Percentiles rank a stretch among this genome's conserved stretches.
phyloP scores from a whole-genome alignment of 1,139 yeast genomes.

The Blastobotrys indianensis region DNA sequence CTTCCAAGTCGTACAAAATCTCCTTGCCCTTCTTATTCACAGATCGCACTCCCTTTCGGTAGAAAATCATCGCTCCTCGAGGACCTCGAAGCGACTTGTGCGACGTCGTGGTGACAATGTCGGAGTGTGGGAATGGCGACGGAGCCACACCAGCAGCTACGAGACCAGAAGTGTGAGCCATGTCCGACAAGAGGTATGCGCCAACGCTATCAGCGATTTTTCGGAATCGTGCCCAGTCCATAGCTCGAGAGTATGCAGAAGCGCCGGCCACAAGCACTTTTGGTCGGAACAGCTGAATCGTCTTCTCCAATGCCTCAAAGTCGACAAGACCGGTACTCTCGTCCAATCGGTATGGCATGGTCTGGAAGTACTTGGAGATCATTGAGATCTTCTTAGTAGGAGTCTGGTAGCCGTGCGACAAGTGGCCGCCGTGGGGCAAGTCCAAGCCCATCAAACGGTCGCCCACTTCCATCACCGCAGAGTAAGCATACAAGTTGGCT shows the following conservation, averaged over 20 bases:
- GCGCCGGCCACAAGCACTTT: slow-evolving; percentile 96
- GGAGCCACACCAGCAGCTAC: slow-evolving; percentile 96
- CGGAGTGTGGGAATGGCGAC: slow-evolving; percentile 93
- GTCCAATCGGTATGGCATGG: slow-evolving; percentile 96
- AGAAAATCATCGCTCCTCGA: slow-evolving; percentile 98
- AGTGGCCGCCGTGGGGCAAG: slow-evolving; percentile 96
- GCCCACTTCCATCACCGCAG: slow-evolving; percentile 89
- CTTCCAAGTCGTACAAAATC: slow-evolving; percentile 82
- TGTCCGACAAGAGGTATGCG: slow-evolving; percentile 91
- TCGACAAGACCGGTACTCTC: slow-evolving; percentile 90
- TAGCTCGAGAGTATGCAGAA: slow-evolving; percentile 91
- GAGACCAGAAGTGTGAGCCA: slow-evolving; percentile 98
- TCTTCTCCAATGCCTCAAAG: slow-evolving; percentile 88
- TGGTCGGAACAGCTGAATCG: slow-evolving; percentile 87
- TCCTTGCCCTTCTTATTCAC: slow-evolving; percentile 91
- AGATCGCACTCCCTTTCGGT: slow-evolving; percentile 92
- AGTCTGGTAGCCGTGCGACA: slow-evolving; percentile 97
- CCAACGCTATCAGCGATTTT: slow-evolving; percentile 95
- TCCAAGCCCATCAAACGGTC: slow-evolving; percentile 97
- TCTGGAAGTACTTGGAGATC: slow-evolving; percentile 92
- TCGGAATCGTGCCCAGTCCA: slow-evolving; percentile 94
- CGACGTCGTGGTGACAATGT: slow-evolving; percentile 95
- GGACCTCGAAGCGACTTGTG: slow-evolving; percentile 99
- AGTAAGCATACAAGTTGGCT: slow-evolving; percentile 93
- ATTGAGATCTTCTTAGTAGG: slow-evolving; percentile 92